These are phyloP conservation scores for Boechera divaricarpa DNA, from an alignment of 345 rosid genomes.

Conservation along the genomic window DNA sequence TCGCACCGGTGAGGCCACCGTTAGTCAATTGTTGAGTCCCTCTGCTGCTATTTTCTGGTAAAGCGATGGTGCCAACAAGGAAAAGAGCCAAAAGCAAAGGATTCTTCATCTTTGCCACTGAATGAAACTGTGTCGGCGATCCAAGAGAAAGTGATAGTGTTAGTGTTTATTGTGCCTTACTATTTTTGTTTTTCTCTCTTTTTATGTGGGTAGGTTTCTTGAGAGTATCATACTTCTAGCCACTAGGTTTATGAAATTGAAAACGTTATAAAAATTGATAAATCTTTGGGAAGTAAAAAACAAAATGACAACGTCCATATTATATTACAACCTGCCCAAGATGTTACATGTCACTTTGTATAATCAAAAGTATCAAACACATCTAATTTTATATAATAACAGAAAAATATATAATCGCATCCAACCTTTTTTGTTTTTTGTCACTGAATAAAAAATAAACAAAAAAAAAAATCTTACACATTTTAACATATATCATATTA, in stretches of 20 bases:
- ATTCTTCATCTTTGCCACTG: constrained; percentile 26
- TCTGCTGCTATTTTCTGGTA: background rate
- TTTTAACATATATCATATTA: too few species aligned
- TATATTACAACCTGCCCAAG: background rate
- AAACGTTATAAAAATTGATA: background rate
- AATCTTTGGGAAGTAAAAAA: background rate
- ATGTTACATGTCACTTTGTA: background rate
- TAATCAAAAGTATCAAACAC: background rate
- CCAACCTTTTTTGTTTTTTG: too few species aligned
- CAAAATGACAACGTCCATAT: background rate
- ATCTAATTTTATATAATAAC: background rate
- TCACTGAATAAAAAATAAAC: too few species aligned
- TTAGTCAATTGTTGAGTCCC: constrained; percentile 18
- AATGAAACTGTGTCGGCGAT: background rate
- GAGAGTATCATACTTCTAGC: background rate
- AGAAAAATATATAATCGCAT: too few species aligned
- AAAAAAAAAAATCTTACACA: too few species aligned
- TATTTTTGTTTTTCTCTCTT: background rate
- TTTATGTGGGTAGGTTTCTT: constrained; percentile 8
- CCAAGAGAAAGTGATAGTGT: background rate
- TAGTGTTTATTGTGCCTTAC: constrained; percentile 1
- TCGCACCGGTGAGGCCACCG: constrained; percentile 22
- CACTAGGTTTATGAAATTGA: background rate
- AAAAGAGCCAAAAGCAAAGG: constrained; percentile 26
- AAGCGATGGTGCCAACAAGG: background rate